Evolutionary conservation across 2,329 filamentous ascomycete genomes (phyloP).

Genomic region (Fusarium compactum): DNA sequence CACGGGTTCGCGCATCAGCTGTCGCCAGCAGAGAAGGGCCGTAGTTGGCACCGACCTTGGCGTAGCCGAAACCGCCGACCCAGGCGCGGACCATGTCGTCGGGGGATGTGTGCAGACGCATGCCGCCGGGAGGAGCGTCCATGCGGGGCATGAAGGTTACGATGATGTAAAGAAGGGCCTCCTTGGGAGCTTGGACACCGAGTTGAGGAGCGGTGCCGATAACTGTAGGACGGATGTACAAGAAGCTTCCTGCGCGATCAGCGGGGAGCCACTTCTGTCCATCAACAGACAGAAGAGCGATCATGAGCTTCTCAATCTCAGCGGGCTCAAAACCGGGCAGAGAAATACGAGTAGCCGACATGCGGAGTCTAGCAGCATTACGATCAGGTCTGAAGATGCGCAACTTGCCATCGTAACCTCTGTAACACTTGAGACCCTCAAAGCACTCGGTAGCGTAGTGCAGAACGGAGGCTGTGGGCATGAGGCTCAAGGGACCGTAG

Average conservation of each 20-base stretch:
- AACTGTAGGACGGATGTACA: conserved; percentile 89
- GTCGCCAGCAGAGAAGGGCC: conserved; percentile 85
- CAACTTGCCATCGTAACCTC: conserved; percentile 79
- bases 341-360: conserved; percentile 74
- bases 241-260: conserved; percentile 73
- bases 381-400: conserved; percentile 82
- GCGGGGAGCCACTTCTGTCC: conserved; percentile 83
- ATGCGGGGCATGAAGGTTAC: conserved; percentile 71
- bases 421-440: conserved; percentile 85
- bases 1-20: conserved; percentile 75
- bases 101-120: conserved; percentile 81
- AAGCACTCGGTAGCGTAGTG: conserved; percentile 95
- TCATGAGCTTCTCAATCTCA: conserved; percentile 80
- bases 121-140: conserved; percentile 65
- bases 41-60: conserved; percentile 95
- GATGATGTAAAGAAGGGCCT: conserved; percentile 92
- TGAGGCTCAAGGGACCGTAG: conserved; percentile 81
- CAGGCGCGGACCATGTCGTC: conserved; percentile 90
- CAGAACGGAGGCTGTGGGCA: conserved; percentile 83
- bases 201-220: conserved; percentile 86
- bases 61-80: conserved; percentile 92
- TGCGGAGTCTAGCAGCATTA: conserved; percentile 75
- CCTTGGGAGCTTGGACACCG: conserved; percentile 81
- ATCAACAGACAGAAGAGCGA: conserved; percentile 78
- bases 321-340: conserved; percentile 78